A percentile compares a stretch with the other conserved stretches of the same genome.
phyloP scores from a whole-genome alignment of 2,329 filamentous ascomycete genomes.

The Aspergillus tamarii region DNA sequence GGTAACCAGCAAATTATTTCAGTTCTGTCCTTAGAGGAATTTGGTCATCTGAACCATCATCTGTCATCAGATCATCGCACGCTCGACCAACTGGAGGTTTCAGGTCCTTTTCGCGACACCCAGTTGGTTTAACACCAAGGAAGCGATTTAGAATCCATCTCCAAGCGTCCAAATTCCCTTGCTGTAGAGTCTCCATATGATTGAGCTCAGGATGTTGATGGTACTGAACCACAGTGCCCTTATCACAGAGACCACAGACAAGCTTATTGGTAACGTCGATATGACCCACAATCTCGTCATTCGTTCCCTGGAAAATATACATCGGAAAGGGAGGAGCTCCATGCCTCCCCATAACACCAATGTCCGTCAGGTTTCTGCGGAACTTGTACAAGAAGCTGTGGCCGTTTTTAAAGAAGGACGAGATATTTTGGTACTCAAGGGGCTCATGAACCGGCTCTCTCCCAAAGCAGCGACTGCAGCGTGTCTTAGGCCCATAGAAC shows the following conservation, averaged over 20 bases:
- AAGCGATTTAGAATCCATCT: not conserved
- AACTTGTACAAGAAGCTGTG: slow-evolving; percentile 9
- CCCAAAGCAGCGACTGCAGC: not conserved
- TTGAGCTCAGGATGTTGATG: not conserved
- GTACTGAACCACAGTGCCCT: slow-evolving; percentile 1
- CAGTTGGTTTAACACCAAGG: not conserved
- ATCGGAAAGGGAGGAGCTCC: not conserved
- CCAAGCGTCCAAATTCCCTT: not conserved
- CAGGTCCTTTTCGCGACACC: not conserved
- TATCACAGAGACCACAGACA: not conserved
- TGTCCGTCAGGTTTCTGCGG: not conserved
- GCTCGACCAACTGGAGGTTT: not conserved
- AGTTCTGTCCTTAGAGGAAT: not conserved
- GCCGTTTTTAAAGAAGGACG: slow-evolving; percentile 7
- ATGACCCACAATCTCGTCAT: not conserved
- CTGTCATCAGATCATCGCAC: not conserved
- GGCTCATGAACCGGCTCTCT: not conserved
- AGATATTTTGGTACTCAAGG: not conserved
- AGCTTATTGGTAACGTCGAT: slow-evolving; percentile 1
- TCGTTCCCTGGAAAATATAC: slow-evolving; percentile 6
- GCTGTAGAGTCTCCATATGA: slow-evolving; percentile 1
- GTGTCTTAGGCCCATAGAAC: not conserved
- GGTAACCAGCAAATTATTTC: not conserved
- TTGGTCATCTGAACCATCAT: not conserved
- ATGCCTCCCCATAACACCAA: slow-evolving; percentile 7